Conservation (phyloP, 495 filamentous ascomycete genomes). For the Aspergillus ostianus region DNA sequence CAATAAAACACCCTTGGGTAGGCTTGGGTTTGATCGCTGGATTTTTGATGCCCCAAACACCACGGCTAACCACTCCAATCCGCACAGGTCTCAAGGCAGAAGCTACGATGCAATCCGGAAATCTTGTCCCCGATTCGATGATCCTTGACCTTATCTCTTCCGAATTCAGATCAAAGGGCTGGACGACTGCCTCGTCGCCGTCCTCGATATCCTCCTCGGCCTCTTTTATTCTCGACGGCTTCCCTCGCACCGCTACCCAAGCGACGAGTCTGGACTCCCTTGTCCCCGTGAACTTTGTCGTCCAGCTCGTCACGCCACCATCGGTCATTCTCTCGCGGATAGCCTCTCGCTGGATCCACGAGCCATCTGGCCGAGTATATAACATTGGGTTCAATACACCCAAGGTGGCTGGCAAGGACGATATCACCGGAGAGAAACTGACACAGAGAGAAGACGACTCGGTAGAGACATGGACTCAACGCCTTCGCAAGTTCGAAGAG, state of each 20-base stretch:
- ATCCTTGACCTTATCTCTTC: conserved; percentile 90
- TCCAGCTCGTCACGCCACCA: conserved; percentile 51
- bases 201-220: conserved; percentile 69
- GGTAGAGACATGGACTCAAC: conserved; percentile 76
- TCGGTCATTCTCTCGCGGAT: conserved; percentile 87
- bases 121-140: conserved; percentile 81
- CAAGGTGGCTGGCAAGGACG: conserved; percentile 76
- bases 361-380: conserved; percentile 86
- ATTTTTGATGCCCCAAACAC: neutral
- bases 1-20: conserved; percentile 80
- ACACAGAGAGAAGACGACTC: conserved; percentile 82
- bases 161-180: conserved; percentile 79
- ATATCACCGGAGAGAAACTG: conserved; percentile 85
- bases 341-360: conserved; percentile 88
- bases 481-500: conserved; percentile 81
- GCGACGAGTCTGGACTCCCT: conserved; percentile 72
- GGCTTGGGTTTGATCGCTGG: neutral
- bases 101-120: conserved; percentile 76
- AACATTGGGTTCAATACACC: conserved; percentile 91
- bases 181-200: conserved; percentile 52
- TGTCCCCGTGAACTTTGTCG: conserved; percentile 88
- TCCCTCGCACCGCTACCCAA: conserved; percentile 83
- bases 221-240: conserved; percentile 94
- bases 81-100: conserved; percentile 80
- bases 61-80: conserved; percentile 12